Conservation (phyloP, 2,329 filamentous ascomycete genomes). For the Colletotrichum musicola region DNA sequence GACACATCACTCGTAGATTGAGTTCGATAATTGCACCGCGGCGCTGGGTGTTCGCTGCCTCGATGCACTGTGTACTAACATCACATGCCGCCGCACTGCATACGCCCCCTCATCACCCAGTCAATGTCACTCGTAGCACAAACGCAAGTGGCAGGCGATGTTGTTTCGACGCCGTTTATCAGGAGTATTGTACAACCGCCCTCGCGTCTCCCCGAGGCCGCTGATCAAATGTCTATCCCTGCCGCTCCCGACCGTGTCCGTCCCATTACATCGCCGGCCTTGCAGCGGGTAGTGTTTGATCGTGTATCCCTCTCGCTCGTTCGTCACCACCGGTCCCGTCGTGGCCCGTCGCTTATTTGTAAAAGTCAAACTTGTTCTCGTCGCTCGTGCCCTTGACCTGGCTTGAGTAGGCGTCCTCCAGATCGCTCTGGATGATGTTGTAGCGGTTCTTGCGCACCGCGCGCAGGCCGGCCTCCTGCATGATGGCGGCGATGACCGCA, state of each 20-base stretch:
- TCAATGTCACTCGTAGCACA: background rate
- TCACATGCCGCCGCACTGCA: too few relatives aligned
- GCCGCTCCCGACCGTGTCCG: slow-evolving; percentile 13
- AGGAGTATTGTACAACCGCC: slow-evolving; percentile 39
- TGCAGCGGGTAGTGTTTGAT: slow-evolving; percentile 22
- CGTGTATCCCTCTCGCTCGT: background rate
- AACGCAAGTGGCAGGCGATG: background rate
- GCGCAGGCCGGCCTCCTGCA: slow-evolving; percentile 96
- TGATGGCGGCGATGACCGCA: slow-evolving; percentile 97
- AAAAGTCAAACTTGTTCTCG: slow-evolving; percentile 89
- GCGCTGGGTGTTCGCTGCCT: too few relatives aligned
- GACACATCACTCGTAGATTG: too few relatives aligned
- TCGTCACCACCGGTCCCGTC: background rate
- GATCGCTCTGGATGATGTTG: slow-evolving; percentile 97
- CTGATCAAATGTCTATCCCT: slow-evolving; percentile 29
- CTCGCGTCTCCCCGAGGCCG: slow-evolving; percentile 23
- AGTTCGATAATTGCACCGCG: too few relatives aligned
- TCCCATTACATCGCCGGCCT: slow-evolving; percentile 22
- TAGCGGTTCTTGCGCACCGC: slow-evolving; percentile 98
- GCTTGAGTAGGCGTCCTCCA: slow-evolving; percentile 96
- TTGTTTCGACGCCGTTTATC: slow-evolving; percentile 21
- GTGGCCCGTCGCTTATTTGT: slow-evolving; percentile 70
- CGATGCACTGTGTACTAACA: too few relatives aligned
- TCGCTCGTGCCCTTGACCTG: slow-evolving; percentile 86
- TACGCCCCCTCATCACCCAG: too few relatives aligned